A percentile compares a stretch with the other conserved stretches of the same genome.
Evolutionary conservation across 75 land plant species (phyloP).

Genomic region (Selaginella tamariscina): DNA sequence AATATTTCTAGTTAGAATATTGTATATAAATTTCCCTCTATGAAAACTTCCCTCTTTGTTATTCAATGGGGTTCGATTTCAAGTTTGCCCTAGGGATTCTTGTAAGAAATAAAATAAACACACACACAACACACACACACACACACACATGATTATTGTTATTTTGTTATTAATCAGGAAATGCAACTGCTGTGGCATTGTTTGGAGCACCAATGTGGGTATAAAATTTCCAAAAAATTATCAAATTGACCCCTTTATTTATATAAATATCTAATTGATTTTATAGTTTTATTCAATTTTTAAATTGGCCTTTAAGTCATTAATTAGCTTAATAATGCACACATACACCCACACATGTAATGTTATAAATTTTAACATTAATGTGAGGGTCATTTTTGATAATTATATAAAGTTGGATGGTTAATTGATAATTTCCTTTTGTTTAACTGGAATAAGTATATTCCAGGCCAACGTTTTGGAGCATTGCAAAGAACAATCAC

Average conservation of each 20-base stretch:
- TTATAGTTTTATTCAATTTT: neutral
- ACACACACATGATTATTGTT: neutral
- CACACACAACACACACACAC: neutral
- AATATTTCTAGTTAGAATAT: too few species aligned
- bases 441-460: too few species aligned
- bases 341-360: too few species aligned
- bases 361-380: too few species aligned
- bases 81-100: neutral
- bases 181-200: constrained; percentile 1
- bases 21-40: too few species aligned
- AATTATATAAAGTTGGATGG: neutral
- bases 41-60: too few species aligned
- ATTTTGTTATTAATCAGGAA: neutral
- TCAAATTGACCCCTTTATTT: neutral
- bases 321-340: too few species aligned
- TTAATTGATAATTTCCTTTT: too few species aligned
- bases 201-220: constrained; percentile 9
- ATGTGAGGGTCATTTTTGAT: neutral
- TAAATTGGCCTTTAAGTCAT: too few species aligned
- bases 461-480: constrained; percentile 9
- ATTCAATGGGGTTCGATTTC: neutral
- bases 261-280: neutral
- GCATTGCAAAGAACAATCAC: neutral
- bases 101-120: neutral
- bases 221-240: constrained; percentile 2